Evolutionary conservation across 768 basidiomycete genomes (phyloP).

Genomic region (Gautieria morchelliformis): DNA sequence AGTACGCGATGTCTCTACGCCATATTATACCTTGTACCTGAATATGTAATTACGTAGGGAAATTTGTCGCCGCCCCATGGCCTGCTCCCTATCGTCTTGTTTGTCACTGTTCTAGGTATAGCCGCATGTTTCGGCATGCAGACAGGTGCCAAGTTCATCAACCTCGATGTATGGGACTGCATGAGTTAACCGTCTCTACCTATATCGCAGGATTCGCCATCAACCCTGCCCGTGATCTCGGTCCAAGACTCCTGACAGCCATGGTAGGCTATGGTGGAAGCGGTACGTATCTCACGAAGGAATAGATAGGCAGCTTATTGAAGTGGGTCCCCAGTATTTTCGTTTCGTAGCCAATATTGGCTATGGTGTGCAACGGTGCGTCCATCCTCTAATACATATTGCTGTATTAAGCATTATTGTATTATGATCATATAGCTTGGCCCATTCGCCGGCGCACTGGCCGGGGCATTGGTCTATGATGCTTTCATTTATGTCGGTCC

Average conservation of each 20-base stretch:
- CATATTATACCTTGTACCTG: neutral
- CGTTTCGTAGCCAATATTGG: slow-evolving; percentile 53
- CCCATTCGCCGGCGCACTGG: slow-evolving; percentile 1
- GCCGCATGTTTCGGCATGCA: slow-evolving; percentile 51
- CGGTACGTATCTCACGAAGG: slow-evolving; percentile 12
- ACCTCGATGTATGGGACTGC: neutral
- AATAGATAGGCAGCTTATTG: neutral
- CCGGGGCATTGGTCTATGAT: slow-evolving; percentile 50
- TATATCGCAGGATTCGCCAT: slow-evolving; percentile 40
- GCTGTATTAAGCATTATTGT: neutral
- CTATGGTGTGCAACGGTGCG: slow-evolving; percentile 61
- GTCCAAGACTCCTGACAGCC: slow-evolving; percentile 56
- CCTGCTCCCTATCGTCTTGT: slow-evolving; percentile 45
- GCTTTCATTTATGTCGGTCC: slow-evolving; percentile 43
- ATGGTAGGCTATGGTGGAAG: slow-evolving; percentile 64
- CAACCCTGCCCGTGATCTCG: slow-evolving; percentile 67
- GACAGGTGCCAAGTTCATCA: slow-evolving; percentile 25
- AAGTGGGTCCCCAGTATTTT: slow-evolving; percentile 9
- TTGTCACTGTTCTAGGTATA: slow-evolving; percentile 50
- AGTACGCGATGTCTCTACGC: neutral
- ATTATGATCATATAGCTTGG: slow-evolving; percentile 1
- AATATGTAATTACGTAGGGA: slow-evolving; percentile 9
- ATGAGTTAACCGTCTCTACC: neutral
- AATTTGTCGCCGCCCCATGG: slow-evolving; percentile 41
- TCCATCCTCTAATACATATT: slow-evolving; percentile 23